Evolutionary conservation across 2,329 filamentous ascomycete species (phyloP), one percentile per base, ranked within the genome.

Genomic region (Colletotrichum camelliae): DNA sequence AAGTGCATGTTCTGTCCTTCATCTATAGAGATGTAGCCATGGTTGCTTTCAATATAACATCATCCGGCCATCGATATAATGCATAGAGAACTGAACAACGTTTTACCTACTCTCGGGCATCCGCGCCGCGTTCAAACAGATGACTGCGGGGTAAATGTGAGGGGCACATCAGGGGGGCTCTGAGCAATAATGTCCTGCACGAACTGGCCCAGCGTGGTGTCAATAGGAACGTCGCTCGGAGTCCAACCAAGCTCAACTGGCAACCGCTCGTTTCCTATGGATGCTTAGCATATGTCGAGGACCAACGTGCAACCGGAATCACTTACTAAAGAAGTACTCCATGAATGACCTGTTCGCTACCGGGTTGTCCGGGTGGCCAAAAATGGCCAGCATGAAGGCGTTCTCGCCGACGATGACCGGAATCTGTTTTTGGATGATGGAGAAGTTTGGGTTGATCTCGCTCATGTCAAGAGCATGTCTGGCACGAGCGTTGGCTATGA

Each of bases 351-450:
- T 81, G 7, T 85, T 80, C 2, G 88, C 88, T 1, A 83, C 87
- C 1, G 80, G 84, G 1, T 79, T 62, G 0, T 81, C 73, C 4
- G 84, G 79, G 77, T 89, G 84, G 0, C 89, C 89, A 66, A 91
- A 87, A 0, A 84, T 85, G 18, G 89, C 81, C 24, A 90, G 82
- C 1, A 86, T 86, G 5, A 88, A 88, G 5, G 86, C 84, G 1
- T 88, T 79, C 81, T 91, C 89, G 9, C 89, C 89, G 1, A 88
- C 78, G 71, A 85, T 89, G 75, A 90, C 66, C 9, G 33, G 66
- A 33, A 68, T 35, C 21, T 68, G 31, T 24, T 21, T 33, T 24
- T 68, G 48, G 31, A 24, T 43, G 33, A 68, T 43, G 1, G n/a
- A 35, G 33, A 68, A 68, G n/a, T 6, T 12, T 12, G 66, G 66